A percentile compares a stretch with the other conserved stretches of the same genome.
Evolutionary conservation across 2,329 filamentous ascomycete species (phyloP).

Genomic region (Fragosphaeria purpurea): DNA sequence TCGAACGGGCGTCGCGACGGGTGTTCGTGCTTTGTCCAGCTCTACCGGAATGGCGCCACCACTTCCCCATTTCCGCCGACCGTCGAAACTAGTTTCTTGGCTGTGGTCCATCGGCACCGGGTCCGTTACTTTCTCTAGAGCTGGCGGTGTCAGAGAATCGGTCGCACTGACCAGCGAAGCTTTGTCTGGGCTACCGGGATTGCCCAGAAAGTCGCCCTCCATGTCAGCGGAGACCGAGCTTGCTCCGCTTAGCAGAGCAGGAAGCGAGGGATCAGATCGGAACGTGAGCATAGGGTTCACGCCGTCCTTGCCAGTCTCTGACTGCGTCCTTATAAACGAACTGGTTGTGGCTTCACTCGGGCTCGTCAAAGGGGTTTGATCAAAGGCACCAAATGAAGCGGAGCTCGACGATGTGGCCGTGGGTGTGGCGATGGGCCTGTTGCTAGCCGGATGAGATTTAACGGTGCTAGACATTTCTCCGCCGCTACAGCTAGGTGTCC

Average conservation of each 20-base stretch:
- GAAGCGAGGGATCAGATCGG: conserved; percentile 54
- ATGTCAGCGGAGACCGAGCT: conserved; percentile 55
- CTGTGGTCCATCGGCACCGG: conserved; percentile 38
- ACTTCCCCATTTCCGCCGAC: conserved; percentile 12
- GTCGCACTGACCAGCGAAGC: conserved; percentile 39
- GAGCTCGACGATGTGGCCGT: conserved; percentile 42
- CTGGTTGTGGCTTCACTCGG: conserved; percentile 40
- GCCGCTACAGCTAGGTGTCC: too few species aligned
- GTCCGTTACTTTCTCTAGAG: conserved; percentile 35
- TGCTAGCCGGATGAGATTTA: neutral
- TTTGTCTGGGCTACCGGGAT: conserved; percentile 35
- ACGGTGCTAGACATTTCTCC: too few species aligned
- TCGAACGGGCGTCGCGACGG: conserved; percentile 4
- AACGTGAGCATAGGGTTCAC: conserved; percentile 42
- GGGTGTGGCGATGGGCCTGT: conserved; percentile 29
- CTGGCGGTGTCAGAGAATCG: conserved; percentile 46
- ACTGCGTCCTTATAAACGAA: conserved; percentile 3
- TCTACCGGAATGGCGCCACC: conserved; percentile 19
- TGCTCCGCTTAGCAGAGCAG: conserved; percentile 52
- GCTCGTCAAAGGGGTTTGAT: conserved; percentile 42
- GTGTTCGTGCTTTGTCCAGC: conserved; percentile 8
- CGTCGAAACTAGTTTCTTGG: conserved; percentile 20
- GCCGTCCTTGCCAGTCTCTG: conserved; percentile 21
- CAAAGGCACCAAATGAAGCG: conserved; percentile 35
- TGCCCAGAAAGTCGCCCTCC: conserved; percentile 49